phyloP scores from a whole-genome alignment of 306 rosid species.

The Chamaecrista fasciculata region DNA sequence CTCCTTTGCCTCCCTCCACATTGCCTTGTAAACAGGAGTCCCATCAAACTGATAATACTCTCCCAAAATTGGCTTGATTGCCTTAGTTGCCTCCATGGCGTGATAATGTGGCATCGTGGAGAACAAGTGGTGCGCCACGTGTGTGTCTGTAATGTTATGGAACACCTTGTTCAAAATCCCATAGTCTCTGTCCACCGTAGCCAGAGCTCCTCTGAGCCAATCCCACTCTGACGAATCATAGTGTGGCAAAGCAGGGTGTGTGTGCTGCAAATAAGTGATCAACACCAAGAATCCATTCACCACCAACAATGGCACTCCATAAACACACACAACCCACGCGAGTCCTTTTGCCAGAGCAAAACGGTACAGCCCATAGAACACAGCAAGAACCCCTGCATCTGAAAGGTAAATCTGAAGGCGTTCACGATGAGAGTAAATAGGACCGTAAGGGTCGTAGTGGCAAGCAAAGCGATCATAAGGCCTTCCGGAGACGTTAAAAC shows the following conservation, averaged over 20 bases:
- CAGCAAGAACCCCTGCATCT: slow-evolving; percentile 65
- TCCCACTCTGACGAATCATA: slow-evolving; percentile 91
- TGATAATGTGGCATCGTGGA: slow-evolving; percentile 96
- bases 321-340: slow-evolving; percentile 73
- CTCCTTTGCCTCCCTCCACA: slow-evolving; percentile 84
- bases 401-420: slow-evolving; percentile 72
- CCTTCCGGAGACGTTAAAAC: slow-evolving; percentile 88
- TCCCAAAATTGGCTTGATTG: slow-evolving; percentile 82
- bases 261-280: slow-evolving; percentile 92
- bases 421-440: slow-evolving; percentile 76
- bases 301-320: slow-evolving; percentile 72
- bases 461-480: slow-evolving; percentile 76
- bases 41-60: slow-evolving; percentile 74
- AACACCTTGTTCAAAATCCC: slow-evolving; percentile 89
- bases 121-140: slow-evolving; percentile 89
- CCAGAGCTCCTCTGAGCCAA: slow-evolving; percentile 92
- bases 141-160: slow-evolving; percentile 95
- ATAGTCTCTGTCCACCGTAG: slow-evolving; percentile 87
- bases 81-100: slow-evolving; percentile 97
- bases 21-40: slow-evolving; percentile 66
- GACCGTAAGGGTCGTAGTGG: slow-evolving; percentile 85
- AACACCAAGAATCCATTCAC: slow-evolving; percentile 84
- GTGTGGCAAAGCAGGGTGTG: slow-evolving; percentile 87
- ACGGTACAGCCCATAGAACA: slow-evolving; percentile 52
- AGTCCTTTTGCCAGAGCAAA: slow-evolving; percentile 65